phyloP scores from a whole-genome alignment of 1,139 yeast species.

The Nakaseomyces nivariensis region DNA sequence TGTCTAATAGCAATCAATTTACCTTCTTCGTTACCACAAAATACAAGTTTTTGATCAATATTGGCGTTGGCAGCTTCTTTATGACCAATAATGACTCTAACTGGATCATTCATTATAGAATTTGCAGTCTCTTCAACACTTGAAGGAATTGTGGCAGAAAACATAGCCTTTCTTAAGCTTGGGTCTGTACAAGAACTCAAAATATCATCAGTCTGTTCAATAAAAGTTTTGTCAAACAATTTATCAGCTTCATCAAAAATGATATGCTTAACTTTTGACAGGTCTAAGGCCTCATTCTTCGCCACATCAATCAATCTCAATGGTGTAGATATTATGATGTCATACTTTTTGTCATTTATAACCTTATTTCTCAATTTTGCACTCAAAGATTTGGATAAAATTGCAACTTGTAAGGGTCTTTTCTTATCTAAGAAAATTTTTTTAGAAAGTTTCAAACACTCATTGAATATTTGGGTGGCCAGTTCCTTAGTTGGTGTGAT shows the following conservation, averaged over 20 bases:
- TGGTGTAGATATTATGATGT: constrained; percentile 81
- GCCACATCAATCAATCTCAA: constrained; percentile 73
- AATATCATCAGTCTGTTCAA: constrained; percentile 84
- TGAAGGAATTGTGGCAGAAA: constrained; percentile 93
- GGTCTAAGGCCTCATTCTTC: constrained; percentile 47
- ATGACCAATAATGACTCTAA: constrained; percentile 83
- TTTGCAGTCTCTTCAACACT: constrained; percentile 85
- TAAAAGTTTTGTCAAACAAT: constrained; percentile 80
- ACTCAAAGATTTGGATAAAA: constrained; percentile 68
- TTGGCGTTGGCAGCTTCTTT: constrained; percentile 84
- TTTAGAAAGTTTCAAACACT: constrained; percentile 48
- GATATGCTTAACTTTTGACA: constrained; percentile 58
- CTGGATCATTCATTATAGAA: constrained; percentile 67
- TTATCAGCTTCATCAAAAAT: constrained; percentile 96
- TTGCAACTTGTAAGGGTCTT: constrained; percentile 48
- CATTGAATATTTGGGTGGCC: constrained; percentile 74
- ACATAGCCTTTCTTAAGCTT: constrained; percentile 58
- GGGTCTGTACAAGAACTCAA: constrained; percentile 49
- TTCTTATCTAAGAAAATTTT: constrained; percentile 33
- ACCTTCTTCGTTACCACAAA: constrained; percentile 92
- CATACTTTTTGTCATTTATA: constrained; percentile 55
- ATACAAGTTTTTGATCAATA: constrained; percentile 76
- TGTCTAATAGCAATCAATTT: constrained; percentile 86
- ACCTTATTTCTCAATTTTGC: constrained; percentile 54
- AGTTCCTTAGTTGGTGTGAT: constrained; percentile 91